Evolutionary conservation across 768 basidiomycete genomes (phyloP).

Genomic region (Gymnopilus junonius): DNA sequence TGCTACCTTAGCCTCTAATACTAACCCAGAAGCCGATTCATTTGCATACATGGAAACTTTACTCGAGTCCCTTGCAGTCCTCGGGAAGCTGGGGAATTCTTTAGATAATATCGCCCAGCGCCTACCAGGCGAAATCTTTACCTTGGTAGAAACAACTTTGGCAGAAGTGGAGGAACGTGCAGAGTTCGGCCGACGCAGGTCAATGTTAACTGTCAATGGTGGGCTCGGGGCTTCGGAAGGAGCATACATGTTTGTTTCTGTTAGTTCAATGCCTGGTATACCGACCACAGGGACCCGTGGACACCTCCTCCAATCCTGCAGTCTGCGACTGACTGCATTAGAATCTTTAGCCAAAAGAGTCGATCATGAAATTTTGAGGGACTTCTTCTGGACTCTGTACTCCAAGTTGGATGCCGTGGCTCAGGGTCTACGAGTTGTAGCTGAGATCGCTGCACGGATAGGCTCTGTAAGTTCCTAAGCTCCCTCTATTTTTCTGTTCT

Average conservation of each 20-base stretch:
- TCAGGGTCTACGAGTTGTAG: conserved; percentile 88
- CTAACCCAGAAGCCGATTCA: conserved; percentile 90
- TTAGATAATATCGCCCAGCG: conserved; percentile 87
- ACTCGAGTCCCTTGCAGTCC: conserved; percentile 88
- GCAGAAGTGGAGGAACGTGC: conserved; percentile 92
- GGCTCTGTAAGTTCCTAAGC: conserved; percentile 84
- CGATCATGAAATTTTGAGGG: conserved; percentile 86
- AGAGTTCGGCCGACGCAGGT: conserved; percentile 69
- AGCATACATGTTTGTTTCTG: conserved; percentile 53
- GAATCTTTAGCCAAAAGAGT: conserved; percentile 72
- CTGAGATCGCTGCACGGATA: conserved; percentile 89
- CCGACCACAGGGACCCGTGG: conserved; percentile 29
- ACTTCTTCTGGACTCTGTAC: conserved; percentile 97
- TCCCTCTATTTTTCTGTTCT: not conserved
- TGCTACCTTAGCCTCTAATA: conserved; percentile 23
- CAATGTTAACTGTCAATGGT: conserved; percentile 39
- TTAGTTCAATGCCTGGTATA: conserved; percentile 27
- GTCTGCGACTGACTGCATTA: conserved; percentile 69
- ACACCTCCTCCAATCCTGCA: conserved; percentile 49
- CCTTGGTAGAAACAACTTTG: conserved; percentile 83
- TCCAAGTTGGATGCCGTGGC: conserved; percentile 94
- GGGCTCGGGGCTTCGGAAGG: conserved; percentile 49
- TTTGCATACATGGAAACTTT: conserved; percentile 93
- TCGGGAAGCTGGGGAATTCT: conserved; percentile 85
- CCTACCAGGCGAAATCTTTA: conserved; percentile 80